Evolutionary conservation across 257 asterid species (phyloP), one percentile per base, ranked within the genome.

Genomic region (Petunia axillaris): DNA sequence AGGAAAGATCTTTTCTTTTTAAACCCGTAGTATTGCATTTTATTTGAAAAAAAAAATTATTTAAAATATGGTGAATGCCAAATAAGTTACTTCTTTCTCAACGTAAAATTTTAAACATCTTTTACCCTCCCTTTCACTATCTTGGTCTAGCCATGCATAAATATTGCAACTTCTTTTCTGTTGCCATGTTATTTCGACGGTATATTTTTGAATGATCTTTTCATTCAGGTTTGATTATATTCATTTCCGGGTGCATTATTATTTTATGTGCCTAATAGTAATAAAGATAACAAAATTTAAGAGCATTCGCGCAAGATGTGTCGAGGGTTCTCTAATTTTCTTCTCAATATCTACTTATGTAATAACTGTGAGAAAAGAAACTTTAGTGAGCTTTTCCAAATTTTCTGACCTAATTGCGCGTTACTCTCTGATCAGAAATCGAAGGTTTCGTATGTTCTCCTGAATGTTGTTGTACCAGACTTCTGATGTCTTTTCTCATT

Each of bases 41-140:
- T n/a, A n/a, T n/a, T n/a, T n/a, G n/a, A n/a, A n/a, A n/a, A n/a
- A n/a, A n/a, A n/a, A n/a, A n/a, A n/a, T n/a, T n/a, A n/a, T n/a
- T n/a, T n/a, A n/a, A n/a, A n/a, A n/a, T n/a, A n/a, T n/a, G n/a
- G n/a, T n/a, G n/a, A n/a, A n/a, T n/a, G n/a, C n/a, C n/a, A n/a
- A n/a, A n/a, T n/a, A 64, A 55, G 60, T 13, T 79, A 53, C 85
- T 85, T 88, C 90, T 83, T 85, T 77, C 75, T 70, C 70, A 85
- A 79, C 79, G 81, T 81, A 57, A 82, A 66, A 52, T 4, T 4
- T 70, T 73, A 59, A 82, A 70, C 70, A 50, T 50, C 55, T 8
- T 57, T 57, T 57, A 5, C 2, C 36, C 36, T 57, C 5, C n/a
- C 3, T 57, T 15, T 15, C 63, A 13, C 63, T 50, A 8, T 50